Percentiles rank a stretch among this genome's conserved stretches.
Conservation (phyloP, 768 basidiomycete genomes). For the Ephemerocybe angulata region DNA sequence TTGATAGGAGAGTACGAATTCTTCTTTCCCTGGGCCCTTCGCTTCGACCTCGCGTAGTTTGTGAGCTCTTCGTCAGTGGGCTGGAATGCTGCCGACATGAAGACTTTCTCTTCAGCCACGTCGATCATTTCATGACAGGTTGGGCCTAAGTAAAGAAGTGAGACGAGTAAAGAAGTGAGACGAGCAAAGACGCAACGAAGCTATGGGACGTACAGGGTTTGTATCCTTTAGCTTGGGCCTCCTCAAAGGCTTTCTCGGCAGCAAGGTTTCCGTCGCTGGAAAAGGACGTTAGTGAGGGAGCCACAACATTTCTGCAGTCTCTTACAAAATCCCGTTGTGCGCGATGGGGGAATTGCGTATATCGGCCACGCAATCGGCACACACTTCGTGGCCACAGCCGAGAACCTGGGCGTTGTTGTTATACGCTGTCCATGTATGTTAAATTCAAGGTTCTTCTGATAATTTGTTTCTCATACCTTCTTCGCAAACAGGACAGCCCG, state of each 20-base stretch:
- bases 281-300: too few relatives aligned
- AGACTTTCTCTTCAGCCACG: slow-evolving; percentile 46
- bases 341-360: slow-evolving; percentile 47
- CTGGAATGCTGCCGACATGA: slow-evolving; percentile 64
- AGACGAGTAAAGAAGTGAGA: background rate
- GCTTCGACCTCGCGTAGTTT: slow-evolving; percentile 34
- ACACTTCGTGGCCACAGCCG: slow-evolving; percentile 64
- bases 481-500: slow-evolving; percentile 59
- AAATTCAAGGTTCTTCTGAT: background rate
- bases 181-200: background rate
- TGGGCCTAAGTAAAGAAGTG: slow-evolving; percentile 54
- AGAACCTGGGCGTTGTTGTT: slow-evolving; percentile 52
- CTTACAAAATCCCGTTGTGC: slow-evolving; percentile 61
- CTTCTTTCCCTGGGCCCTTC: slow-evolving; percentile 12
- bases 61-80: slow-evolving; percentile 58
- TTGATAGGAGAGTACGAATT: slow-evolving; percentile 17
- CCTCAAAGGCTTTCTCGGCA: slow-evolving; percentile 54
- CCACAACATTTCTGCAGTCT: too few relatives aligned
- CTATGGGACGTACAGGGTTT: slow-evolving; percentile 47
- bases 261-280: slow-evolving; percentile 53
- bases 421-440: slow-evolving; percentile 32
- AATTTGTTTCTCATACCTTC: slow-evolving; percentile 46
- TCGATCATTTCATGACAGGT: slow-evolving; percentile 67
- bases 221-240: slow-evolving; percentile 51
- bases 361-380: slow-evolving; percentile 58